phyloP scores from a whole-genome alignment of 139 green algal species.

The Protoeuglena noctilucae region DNA sequence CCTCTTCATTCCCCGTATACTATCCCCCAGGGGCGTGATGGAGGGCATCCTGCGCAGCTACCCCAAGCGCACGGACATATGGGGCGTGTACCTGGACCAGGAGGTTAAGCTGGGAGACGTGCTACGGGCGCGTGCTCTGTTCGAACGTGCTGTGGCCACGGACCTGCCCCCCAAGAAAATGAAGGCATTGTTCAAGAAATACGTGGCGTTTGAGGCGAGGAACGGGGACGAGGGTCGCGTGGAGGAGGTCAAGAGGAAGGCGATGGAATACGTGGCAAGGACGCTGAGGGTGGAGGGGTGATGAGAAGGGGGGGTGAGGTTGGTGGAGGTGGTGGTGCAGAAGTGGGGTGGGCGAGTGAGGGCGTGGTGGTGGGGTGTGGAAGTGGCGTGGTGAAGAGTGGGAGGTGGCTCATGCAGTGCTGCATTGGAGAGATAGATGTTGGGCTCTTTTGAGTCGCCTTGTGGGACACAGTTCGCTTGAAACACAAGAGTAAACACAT shows the following conservation, averaged over 20 bases:
- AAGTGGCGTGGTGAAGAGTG: too few relatives aligned
- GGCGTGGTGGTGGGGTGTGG: too few relatives aligned
- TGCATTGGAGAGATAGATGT: too few relatives aligned
- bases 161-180: constrained; percentile 81
- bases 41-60: constrained; percentile 82
- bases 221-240: constrained; percentile 47
- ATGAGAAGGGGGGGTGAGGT: too few relatives aligned
- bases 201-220: constrained; percentile 75
- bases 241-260: constrained; percentile 65
- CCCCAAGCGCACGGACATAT: constrained; percentile 84
- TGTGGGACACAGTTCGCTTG: too few relatives aligned
- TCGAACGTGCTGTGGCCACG: constrained; percentile 71
- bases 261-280: constrained; percentile 56
- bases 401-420: too few relatives aligned
- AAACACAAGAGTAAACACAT: too few relatives aligned
- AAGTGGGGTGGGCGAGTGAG: too few relatives aligned
- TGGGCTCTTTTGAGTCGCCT: too few relatives aligned
- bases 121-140: constrained; percentile 46
- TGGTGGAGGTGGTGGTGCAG: too few relatives aligned
- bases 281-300: too few relatives aligned
- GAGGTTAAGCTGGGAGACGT: constrained; percentile 54
- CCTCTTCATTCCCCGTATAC: too few relatives aligned
- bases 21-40: constrained; percentile 60
- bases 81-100: constrained; percentile 92
- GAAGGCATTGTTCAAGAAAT: constrained; percentile 58